These are phyloP conservation scores for Rhodotorula sp. DNA, from an alignment of 1,284 basidiomycete genomes.

Conservation along the genomic window DNA sequence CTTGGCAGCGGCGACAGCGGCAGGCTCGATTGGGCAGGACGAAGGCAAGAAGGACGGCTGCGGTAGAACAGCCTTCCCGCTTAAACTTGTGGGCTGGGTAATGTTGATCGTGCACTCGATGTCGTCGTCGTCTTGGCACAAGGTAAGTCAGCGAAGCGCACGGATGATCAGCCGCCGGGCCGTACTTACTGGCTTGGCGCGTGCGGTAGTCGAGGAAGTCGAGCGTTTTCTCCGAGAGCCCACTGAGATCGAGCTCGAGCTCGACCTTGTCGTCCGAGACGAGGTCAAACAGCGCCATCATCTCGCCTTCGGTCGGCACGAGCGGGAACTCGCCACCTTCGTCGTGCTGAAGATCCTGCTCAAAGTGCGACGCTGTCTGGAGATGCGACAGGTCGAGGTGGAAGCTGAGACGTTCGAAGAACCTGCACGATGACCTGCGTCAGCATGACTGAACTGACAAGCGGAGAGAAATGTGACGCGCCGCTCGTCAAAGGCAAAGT, in stretches of 20 bases:
- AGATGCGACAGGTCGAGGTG: conserved; percentile 10
- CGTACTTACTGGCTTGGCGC: conserved; percentile 83
- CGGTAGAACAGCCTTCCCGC: conserved; percentile 12
- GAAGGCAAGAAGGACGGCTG: neutral
- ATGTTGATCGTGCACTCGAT: conserved; percentile 45
- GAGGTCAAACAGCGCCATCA: conserved; percentile 66
- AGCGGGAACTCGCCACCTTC: conserved; percentile 67
- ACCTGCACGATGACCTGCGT: neutral
- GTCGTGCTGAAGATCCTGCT: conserved; percentile 43
- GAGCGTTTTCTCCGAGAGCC: conserved; percentile 33
- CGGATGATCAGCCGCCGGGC: neutral
- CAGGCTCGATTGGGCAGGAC: neutral
- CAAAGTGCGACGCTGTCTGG: conserved; percentile 6
- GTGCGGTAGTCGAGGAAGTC: conserved; percentile 55
- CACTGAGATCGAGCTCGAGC: conserved; percentile 62
- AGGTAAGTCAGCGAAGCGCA: conserved; percentile 51
- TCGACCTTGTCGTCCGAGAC: conserved; percentile 68
- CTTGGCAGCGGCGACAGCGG: neutral
- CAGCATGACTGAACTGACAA: neutral
- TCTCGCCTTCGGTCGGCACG: conserved; percentile 68
- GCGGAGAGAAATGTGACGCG: neutral
- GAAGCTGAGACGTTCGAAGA: conserved; percentile 16
- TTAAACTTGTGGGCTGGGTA: neutral
- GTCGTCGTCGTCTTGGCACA: conserved; percentile 56
- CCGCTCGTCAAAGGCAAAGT: conserved; percentile 19